These are phyloP conservation scores for Cyberlindnera saturnus DNA, from an alignment of 805 yeast genomes.

Conservation along the genomic window DNA sequence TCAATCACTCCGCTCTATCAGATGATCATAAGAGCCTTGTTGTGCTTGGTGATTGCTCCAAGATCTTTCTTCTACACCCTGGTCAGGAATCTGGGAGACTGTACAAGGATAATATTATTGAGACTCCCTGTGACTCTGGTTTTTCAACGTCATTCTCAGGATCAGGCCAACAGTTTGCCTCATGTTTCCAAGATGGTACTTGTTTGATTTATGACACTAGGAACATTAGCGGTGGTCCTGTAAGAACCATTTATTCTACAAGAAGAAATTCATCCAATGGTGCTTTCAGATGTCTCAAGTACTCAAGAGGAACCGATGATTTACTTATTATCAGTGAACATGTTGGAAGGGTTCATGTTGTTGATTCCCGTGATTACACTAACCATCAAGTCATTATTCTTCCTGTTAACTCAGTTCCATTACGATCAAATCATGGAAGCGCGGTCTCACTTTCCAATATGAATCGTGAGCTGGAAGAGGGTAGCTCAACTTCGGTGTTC, in stretches of 20 bases:
- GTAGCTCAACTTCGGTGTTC: slow-evolving; percentile 1
- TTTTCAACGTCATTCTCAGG: slow-evolving; percentile 76
- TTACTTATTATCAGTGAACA: slow-evolving; percentile 75
- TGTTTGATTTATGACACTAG: slow-evolving; percentile 75
- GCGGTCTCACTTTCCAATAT: slow-evolving; percentile 6
- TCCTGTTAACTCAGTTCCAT: slow-evolving; percentile 33
- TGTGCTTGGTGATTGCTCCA: slow-evolving; percentile 74
- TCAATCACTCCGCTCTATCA: slow-evolving; percentile 68
- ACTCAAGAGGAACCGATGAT: slow-evolving; percentile 66
- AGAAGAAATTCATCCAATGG: slow-evolving; percentile 50
- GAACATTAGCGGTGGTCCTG: slow-evolving; percentile 42
- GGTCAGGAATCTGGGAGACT: slow-evolving; percentile 28
- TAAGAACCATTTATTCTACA: slow-evolving; percentile 54
- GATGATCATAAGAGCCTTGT: slow-evolving; percentile 54
- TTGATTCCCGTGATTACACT: slow-evolving; percentile 68
- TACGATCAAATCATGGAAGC: slow-evolving; percentile 5
- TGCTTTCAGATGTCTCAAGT: slow-evolving; percentile 61
- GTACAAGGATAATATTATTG: slow-evolving; percentile 33
- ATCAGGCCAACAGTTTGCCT: slow-evolving; percentile 69
- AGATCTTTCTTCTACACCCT: slow-evolving; percentile 47
- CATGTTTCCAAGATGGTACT: slow-evolving; percentile 82
- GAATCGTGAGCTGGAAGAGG: background rate
- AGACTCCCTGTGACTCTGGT: slow-evolving; percentile 68
- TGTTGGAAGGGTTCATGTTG: slow-evolving; percentile 77
- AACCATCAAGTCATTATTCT: slow-evolving; percentile 73